These are phyloP conservation scores for Saksenaea oblongispora DNA, from an alignment of 371 early-diverging fungal genomes.

Conservation along the genomic window DNA sequence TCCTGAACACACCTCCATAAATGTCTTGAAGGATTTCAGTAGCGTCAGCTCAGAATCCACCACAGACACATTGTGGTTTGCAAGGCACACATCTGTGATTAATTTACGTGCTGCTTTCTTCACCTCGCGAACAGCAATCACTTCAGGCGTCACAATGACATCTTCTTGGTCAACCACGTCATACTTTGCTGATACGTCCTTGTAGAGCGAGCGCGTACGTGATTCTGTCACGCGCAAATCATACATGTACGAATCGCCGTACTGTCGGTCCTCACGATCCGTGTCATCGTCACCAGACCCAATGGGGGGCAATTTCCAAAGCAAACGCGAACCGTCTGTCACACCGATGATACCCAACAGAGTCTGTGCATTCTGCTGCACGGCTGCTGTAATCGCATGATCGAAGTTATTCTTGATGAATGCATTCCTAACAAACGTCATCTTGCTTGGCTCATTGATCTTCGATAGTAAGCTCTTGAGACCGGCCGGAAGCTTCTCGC, in stretches of 20 bases:
- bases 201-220: slow-evolving; percentile 25
- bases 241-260: slow-evolving; percentile 44
- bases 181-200: slow-evolving; percentile 12
- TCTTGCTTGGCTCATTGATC: slow-evolving; percentile 35
- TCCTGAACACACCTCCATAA: slow-evolving; percentile 33
- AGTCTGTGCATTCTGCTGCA: slow-evolving; percentile 13
- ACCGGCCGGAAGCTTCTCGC: slow-evolving; percentile 40
- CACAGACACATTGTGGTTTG: slow-evolving; percentile 40
- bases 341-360: slow-evolving; percentile 20
- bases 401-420: slow-evolving; percentile 35
- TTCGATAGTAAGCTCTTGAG: slow-evolving; percentile 36
- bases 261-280: slow-evolving; percentile 32
- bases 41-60: slow-evolving; percentile 39
- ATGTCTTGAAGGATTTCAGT: slow-evolving; percentile 35
- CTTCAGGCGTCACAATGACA: slow-evolving; percentile 22
- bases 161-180: slow-evolving; percentile 6
- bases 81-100: slow-evolving; percentile 22
- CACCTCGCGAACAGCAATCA: slow-evolving; percentile 24
- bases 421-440: slow-evolving; percentile 24
- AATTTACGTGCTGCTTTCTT: slow-evolving; percentile 18
- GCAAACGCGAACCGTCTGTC: slow-evolving; percentile 5
- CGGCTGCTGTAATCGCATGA: slow-evolving; percentile 2
- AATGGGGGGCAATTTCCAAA: slow-evolving; percentile 13
- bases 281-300: slow-evolving; percentile 33
- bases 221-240: slow-evolving; percentile 29